These are phyloP conservation scores for Venturia carpophila DNA, from an alignment of 2,329 filamentous ascomycete species.

Conservation along the genomic window DNA sequence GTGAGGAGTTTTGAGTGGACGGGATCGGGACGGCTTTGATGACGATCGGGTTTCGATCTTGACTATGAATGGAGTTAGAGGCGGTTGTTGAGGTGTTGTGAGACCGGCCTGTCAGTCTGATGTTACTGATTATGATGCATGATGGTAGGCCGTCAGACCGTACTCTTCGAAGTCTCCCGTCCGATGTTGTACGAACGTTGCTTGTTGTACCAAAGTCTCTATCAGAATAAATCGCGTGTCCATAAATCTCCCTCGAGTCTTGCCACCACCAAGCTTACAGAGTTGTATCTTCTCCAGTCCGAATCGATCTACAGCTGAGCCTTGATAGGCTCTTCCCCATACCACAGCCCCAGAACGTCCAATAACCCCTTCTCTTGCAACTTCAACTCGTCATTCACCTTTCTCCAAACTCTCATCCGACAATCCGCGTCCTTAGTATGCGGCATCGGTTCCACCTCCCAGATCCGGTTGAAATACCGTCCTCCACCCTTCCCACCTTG, in stretches of 20 bases:
- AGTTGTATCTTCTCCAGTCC: background rate
- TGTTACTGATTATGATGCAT: background rate
- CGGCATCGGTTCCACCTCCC: conserved; percentile 25
- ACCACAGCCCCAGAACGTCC: conserved; percentile 18
- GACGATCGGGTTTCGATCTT: background rate
- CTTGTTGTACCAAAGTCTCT: background rate
- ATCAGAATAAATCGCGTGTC: background rate
- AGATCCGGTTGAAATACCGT: conserved; percentile 25
- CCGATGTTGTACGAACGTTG: background rate
- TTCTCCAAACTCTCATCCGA: conserved; percentile 24
- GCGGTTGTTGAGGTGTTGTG: background rate
- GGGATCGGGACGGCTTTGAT: background rate
- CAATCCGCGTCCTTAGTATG: conserved; percentile 23
- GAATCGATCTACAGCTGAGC: background rate
- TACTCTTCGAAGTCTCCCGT: background rate
- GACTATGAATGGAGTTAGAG: background rate
- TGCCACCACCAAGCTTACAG: background rate
- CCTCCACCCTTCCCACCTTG: conserved; percentile 22
- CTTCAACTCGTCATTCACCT: conserved; percentile 23
- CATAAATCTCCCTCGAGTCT: background rate
- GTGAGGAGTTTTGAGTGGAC: background rate
- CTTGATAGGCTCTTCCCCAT: conserved; percentile 3
- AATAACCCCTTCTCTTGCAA: conserved; percentile 23
- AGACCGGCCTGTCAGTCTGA: background rate
- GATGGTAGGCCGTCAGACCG: background rate